These are phyloP conservation scores for Hortiboletus campestris DNA, from an alignment of 768 basidiomycete genomes.

Conservation along the genomic window DNA sequence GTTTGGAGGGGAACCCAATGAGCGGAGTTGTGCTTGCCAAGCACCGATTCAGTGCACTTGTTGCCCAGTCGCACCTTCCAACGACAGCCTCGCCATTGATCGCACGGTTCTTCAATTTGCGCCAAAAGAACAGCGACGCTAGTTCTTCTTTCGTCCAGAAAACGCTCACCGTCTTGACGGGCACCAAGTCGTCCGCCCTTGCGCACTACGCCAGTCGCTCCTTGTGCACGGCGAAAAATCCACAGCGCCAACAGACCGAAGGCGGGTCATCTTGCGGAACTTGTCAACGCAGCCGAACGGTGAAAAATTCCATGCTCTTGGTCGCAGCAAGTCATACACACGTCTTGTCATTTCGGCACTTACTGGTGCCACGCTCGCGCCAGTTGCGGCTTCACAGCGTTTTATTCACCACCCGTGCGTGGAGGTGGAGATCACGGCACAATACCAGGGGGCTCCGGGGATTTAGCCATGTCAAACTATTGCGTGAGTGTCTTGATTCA, in stretches of 20 bases:
- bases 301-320: conserved; percentile 27
- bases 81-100: neutral
- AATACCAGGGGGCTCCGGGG: neutral
- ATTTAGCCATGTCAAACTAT: conserved; percentile 15
- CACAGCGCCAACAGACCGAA: conserved; percentile 1
- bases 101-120: conserved; percentile 9
- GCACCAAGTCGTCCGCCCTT: neutral
- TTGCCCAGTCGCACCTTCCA: neutral
- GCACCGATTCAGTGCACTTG: neutral
- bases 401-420: conserved; percentile 11
- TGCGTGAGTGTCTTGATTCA: conserved; percentile 34
- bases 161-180: conserved; percentile 13
- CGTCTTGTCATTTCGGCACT: conserved; percentile 22
- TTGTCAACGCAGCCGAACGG: conserved; percentile 21
- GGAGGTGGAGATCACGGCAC: conserved; percentile 1
- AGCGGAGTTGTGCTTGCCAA: conserved; percentile 21
- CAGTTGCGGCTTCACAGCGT: conserved; percentile 15
- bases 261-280: conserved; percentile 4
- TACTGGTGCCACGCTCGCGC: conserved; percentile 18
- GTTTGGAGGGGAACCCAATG: conserved; percentile 3
- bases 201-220: neutral
- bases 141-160: neutral
- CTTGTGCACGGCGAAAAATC: conserved; percentile 1
- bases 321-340: conserved; percentile 20
- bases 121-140: neutral